Evolutionary conservation across 495 filamentous ascomycete species (phyloP).

Genomic region (Hypoxylon trugodes): DNA sequence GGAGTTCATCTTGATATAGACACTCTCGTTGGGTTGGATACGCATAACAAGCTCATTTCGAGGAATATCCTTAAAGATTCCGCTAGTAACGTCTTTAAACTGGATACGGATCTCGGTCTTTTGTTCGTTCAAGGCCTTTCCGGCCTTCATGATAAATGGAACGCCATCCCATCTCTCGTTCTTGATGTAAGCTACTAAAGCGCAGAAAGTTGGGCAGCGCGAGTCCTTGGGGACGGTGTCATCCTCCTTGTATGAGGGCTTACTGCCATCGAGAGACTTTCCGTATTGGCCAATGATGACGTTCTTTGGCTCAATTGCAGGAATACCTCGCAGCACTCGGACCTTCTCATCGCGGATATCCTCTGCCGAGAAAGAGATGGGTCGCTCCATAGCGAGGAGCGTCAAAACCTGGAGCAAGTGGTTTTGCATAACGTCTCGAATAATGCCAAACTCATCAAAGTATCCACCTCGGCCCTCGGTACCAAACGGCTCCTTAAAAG

Average conservation of each 20-base stretch:
- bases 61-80: slow-evolving; percentile 99
- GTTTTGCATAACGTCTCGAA: slow-evolving; percentile 98
- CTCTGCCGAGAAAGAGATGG: slow-evolving; percentile 97
- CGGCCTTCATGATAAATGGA: slow-evolving; percentile 99
- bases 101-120: slow-evolving; percentile 99
- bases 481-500: slow-evolving; percentile 99
- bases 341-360: slow-evolving; percentile 99
- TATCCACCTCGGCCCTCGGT: slow-evolving; percentile 99
- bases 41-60: slow-evolving; percentile 99
- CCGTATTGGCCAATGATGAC: slow-evolving; percentile 99
- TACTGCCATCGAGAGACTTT: slow-evolving; percentile 93
- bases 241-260: slow-evolving; percentile 98
- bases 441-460: slow-evolving; percentile 99
- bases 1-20: slow-evolving; percentile 99
- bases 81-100: slow-evolving; percentile 98
- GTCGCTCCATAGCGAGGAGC: slow-evolving; percentile 96
- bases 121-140: slow-evolving; percentile 99
- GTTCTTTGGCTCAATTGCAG: slow-evolving; percentile 97
- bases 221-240: slow-evolving; percentile 98
- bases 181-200: slow-evolving; percentile 97
- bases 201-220: slow-evolving; percentile 97
- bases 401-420: slow-evolving; percentile 96
- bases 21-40: slow-evolving; percentile 98
- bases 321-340: slow-evolving; percentile 91
- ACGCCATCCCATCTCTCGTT: slow-evolving; percentile 99